phyloP scores from a whole-genome alignment of 78 protist genomes.

The Neovahlkampfia damariscottae region DNA sequence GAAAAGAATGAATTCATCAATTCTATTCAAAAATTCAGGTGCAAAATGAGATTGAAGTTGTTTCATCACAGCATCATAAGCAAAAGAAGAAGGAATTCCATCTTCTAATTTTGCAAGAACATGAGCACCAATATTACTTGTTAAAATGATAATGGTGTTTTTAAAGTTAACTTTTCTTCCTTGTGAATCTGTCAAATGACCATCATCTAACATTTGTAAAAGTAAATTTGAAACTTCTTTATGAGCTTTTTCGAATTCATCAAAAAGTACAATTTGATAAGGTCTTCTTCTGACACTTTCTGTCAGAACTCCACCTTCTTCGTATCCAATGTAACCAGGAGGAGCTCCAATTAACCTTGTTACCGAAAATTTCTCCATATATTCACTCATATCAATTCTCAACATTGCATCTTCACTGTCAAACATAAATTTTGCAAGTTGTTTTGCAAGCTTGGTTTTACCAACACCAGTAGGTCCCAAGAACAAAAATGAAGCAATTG shows the following conservation, averaged over 20 bases:
- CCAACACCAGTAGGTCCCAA: slow-evolving; percentile 60
- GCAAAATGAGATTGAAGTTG: slow-evolving; percentile 21
- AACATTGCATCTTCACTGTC: slow-evolving; percentile 7
- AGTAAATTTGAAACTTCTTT: slow-evolving; percentile 33
- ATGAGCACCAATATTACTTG: slow-evolving; percentile 41
- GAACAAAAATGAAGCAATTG: slow-evolving; percentile 40
- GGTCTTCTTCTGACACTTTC: slow-evolving; percentile 51
- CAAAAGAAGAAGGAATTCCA: neutral
- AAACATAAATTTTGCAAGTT: slow-evolving; percentile 32
- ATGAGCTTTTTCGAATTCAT: slow-evolving; percentile 59
- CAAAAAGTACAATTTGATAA: slow-evolving; percentile 42
- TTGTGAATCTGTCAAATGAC: slow-evolving; percentile 46
- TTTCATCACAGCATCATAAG: slow-evolving; percentile 7
- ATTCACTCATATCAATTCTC: slow-evolving; percentile 46
- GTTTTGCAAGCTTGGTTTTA: slow-evolving; percentile 51
- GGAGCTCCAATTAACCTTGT: slow-evolving; percentile 37
- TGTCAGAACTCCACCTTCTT: slow-evolving; percentile 50
- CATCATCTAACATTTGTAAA: slow-evolving; percentile 48
- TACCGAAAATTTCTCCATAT: slow-evolving; percentile 22
- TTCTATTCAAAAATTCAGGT: slow-evolving; percentile 62
- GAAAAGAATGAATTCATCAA: slow-evolving; percentile 52
- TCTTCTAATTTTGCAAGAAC: slow-evolving; percentile 19
- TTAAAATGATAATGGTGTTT: slow-evolving; percentile 37
- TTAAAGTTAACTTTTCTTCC: slow-evolving; percentile 44
- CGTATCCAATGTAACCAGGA: slow-evolving; percentile 53